Percentiles rank a stretch among this genome's conserved stretches.
These are phyloP conservation scores for Hypoxylon rickii DNA, from an alignment of 495 filamentous ascomycete genomes.

Conservation along the genomic window DNA sequence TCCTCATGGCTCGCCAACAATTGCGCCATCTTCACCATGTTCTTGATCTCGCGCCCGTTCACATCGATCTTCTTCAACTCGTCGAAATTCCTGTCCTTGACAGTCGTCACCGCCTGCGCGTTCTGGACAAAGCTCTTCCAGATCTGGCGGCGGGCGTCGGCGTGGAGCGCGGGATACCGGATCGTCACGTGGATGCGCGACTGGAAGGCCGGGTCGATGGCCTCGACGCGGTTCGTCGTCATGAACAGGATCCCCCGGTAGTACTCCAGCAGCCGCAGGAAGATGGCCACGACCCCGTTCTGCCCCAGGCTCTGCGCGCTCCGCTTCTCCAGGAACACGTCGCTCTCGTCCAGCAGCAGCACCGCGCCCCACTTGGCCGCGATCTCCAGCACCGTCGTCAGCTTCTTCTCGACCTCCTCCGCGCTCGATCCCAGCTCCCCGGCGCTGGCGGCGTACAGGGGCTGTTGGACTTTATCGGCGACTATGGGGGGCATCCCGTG, in stretches of 20 bases:
- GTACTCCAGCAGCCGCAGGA: conserved; percentile 56
- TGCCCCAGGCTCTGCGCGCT: conserved; percentile 55
- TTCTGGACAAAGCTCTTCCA: conserved; percentile 40
- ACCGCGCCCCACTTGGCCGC: conserved; percentile 57
- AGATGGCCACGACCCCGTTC: conserved; percentile 60
- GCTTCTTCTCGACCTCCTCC: conserved; percentile 50
- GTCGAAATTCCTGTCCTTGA: conserved; percentile 37
- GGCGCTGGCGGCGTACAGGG: conserved; percentile 56
- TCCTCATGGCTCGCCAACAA: conserved; percentile 36
- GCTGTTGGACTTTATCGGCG: conserved; percentile 53
- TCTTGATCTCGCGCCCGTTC: conserved; percentile 58
- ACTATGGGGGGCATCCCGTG: conserved; percentile 37
- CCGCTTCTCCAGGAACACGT: conserved; percentile 64
- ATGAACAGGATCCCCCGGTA: conserved; percentile 66
- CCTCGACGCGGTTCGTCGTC: conserved; percentile 57
- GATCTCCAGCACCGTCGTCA: conserved; percentile 55
- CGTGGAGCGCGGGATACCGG: conserved; percentile 51
- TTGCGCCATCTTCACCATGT: conserved; percentile 57
- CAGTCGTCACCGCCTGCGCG: conserved; percentile 4
- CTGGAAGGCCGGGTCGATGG: conserved; percentile 59
- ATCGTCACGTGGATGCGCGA: conserved; percentile 58
- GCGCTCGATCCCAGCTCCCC: conserved; percentile 58
- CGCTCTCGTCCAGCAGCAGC: conserved; percentile 66
- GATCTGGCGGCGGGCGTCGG: conserved; percentile 39
- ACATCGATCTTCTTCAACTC: conserved; percentile 44